Evolutionary conservation across 2,329 filamentous ascomycete genomes (phyloP).

Genomic region (Phaeophleospora eucalypticola): DNA sequence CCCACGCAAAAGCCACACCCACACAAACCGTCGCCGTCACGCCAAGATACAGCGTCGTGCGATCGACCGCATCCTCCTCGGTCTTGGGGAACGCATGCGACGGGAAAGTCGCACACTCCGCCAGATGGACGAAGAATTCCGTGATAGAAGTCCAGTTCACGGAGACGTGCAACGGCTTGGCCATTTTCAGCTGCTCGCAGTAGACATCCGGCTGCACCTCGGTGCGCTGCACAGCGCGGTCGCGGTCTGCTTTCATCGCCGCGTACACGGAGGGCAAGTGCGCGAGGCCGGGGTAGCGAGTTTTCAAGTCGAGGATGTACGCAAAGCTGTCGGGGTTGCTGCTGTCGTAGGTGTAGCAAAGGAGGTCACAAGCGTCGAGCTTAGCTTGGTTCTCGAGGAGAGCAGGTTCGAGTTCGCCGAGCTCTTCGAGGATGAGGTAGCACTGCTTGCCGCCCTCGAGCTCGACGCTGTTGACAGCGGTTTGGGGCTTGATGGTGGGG

Average conservation of each 20-base stretch:
- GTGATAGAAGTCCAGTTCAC: slow-evolving; percentile 91
- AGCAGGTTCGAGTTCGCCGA: slow-evolving; percentile 91
- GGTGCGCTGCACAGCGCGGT: slow-evolving; percentile 93
- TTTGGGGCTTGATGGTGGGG: slow-evolving; percentile 90
- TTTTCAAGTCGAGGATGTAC: slow-evolving; percentile 78
- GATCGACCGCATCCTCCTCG: slow-evolving; percentile 73
- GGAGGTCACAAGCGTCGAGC: slow-evolving; percentile 85
- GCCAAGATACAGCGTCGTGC: slow-evolving; percentile 80
- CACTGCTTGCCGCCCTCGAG: slow-evolving; percentile 94
- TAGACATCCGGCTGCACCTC: slow-evolving; percentile 91
- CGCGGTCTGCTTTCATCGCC: slow-evolving; percentile 88
- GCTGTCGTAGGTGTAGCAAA: slow-evolving; percentile 95
- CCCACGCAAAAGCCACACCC: slow-evolving; percentile 55
- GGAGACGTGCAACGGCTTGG: slow-evolving; percentile 86
- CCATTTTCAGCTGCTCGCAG: slow-evolving; percentile 79
- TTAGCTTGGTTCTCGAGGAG: slow-evolving; percentile 89
- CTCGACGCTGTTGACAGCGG: slow-evolving; percentile 94
- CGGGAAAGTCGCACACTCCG: slow-evolving; percentile 87
- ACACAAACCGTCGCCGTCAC: slow-evolving; percentile 65
- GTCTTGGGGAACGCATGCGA: slow-evolving; percentile 86
- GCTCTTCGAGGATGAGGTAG: slow-evolving; percentile 91
- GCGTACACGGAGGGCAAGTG: slow-evolving; percentile 89
- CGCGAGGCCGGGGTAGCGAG: slow-evolving; percentile 76
- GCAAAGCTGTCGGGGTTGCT: slow-evolving; percentile 94
- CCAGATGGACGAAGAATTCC: slow-evolving; percentile 86